A percentile compares a stretch with the other conserved stretches of the same genome.
These are phyloP conservation scores for Diutina sp. DNA, from an alignment of 1,139 yeast genomes.

Conservation along the genomic window DNA sequence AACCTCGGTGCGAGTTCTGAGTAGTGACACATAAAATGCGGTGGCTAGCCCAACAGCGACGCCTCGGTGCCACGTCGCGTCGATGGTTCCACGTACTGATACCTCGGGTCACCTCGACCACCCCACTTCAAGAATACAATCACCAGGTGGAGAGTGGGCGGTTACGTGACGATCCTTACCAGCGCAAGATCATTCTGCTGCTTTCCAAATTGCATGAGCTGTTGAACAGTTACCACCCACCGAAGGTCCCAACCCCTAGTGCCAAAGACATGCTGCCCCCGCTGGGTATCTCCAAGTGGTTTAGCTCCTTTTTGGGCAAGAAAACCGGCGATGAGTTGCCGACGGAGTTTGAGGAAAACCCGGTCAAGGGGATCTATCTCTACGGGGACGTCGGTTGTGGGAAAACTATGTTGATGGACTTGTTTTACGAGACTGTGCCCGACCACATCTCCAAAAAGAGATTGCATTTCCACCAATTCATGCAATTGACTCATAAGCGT, in stretches of 20 bases:
- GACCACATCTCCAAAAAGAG: conserved; percentile 61
- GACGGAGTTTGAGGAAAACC: conserved; percentile 12
- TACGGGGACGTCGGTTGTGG: conserved; percentile 99
- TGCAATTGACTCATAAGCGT: conserved; percentile 87
- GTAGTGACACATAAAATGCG: background rate
- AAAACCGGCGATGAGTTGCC: background rate
- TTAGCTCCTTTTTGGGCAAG: conserved; percentile 20
- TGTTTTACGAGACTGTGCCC: conserved; percentile 79
- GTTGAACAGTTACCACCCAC: conserved; percentile 40
- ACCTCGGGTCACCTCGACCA: background rate
- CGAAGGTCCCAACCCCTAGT: conserved; percentile 36
- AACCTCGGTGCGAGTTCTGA: background rate
- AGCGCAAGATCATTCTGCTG: conserved; percentile 45
- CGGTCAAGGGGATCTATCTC: conserved; percentile 69
- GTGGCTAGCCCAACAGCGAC: background rate
- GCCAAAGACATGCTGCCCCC: conserved; percentile 34
- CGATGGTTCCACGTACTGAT: background rate
- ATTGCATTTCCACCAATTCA: conserved; percentile 90
- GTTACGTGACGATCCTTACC: conserved; percentile 55
- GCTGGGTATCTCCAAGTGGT: conserved; percentile 26
- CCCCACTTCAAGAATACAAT: conserved; percentile 54
- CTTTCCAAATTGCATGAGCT: conserved; percentile 39
- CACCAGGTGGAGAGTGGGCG: conserved; percentile 36
- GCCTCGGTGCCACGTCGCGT: background rate
- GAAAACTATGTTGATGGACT: conserved; percentile 95